Evolutionary conservation across 1,139 yeast species (phyloP), one percentile per base, ranked within the genome.

Genomic region (Magnusiomyces suaveolens): DNA sequence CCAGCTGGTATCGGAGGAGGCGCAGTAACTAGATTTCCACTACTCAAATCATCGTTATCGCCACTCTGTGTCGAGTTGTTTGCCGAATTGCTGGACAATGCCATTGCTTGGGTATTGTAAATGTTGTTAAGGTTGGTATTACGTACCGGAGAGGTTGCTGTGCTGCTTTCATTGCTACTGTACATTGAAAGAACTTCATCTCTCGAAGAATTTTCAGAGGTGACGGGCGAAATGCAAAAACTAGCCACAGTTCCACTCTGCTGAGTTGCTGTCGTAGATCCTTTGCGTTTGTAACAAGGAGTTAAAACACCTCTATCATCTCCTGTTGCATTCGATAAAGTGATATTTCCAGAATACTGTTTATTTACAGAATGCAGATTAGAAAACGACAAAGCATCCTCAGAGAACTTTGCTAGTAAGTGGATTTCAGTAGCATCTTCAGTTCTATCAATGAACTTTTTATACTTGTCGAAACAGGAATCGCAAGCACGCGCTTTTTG

Each of bases 401-500:
- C 46, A 21, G 49, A 44, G 18, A 43, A 46, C 47, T 36, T 10
- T 2, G 53, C 32, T 18, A 41, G 25, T 8, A 39, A 44, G 16
- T 24, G 26, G 21, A 32, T 25, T 43, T 44, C 39, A 39, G 33
- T n/a, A 8, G 26, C 46, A 20, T 33, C 50, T 23, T 46, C 54
- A 16, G 50, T 33, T 12, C 18, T 36, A 6, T 51, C 53, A 6
- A 51, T 43, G 41, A 46, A 56, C 36, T 53, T 60, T 76, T 64
- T 82, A 64, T 87, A 88, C 59, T 84, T 87, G 51, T 73, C 75
- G 55, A 84, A 81, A 69, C 97, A 90, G 38, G 69, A 66, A 62
- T 81, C 84, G 68, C 97, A 90, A 2, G 90, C 94, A 66, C 89
- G 83, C 48, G 86, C 81, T 25, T 88, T 74, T 1, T 81, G 77